Conservation (phyloP, 2,329 filamentous ascomycete genomes). For the Paradendryphiella salina region DNA sequence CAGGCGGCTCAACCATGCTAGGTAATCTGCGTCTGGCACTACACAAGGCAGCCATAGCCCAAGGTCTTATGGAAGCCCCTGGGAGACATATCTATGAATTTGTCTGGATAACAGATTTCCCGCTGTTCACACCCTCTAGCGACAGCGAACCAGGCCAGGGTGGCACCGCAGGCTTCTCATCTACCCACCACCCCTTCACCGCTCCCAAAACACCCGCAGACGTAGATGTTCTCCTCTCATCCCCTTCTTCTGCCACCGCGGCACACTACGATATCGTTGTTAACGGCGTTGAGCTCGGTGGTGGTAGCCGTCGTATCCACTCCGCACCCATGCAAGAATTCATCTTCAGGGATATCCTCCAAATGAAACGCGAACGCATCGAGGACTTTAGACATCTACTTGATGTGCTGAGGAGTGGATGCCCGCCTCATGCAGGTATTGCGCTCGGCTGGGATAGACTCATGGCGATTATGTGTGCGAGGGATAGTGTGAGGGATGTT, state of each 20-base stretch:
- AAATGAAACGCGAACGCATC: constrained; percentile 73
- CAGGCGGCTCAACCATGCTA: constrained; percentile 72
- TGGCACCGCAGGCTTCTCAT: constrained; percentile 75
- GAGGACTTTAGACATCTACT: constrained; percentile 83
- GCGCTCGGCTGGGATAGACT: constrained; percentile 90
- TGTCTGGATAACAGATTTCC: constrained; percentile 88
- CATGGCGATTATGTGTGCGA: constrained; percentile 76
- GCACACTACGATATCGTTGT: constrained; percentile 96
- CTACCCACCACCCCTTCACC: constrained; percentile 96
- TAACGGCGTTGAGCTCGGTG: constrained; percentile 92
- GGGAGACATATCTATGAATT: constrained; percentile 63
- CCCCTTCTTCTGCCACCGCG: constrained; percentile 73
- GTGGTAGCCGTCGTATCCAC: constrained; percentile 91
- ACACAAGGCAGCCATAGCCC: constrained; percentile 69
- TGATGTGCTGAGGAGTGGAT: constrained; percentile 78
- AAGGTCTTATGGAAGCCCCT: constrained; percentile 58
- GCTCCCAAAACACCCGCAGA: constrained; percentile 74
- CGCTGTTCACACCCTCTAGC: constrained; percentile 78
- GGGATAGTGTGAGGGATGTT: constrained; percentile 81
- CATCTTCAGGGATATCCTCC: constrained; percentile 79
- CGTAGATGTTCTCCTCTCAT: constrained; percentile 70
- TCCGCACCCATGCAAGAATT: constrained; percentile 79
- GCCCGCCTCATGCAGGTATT: constrained; percentile 92
- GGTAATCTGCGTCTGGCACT: constrained; percentile 73
- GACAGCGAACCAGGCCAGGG: constrained; percentile 76